Conservation (phyloP, 2,329 filamentous ascomycete species). For the Fonsecaea multimorphosa region DNA sequence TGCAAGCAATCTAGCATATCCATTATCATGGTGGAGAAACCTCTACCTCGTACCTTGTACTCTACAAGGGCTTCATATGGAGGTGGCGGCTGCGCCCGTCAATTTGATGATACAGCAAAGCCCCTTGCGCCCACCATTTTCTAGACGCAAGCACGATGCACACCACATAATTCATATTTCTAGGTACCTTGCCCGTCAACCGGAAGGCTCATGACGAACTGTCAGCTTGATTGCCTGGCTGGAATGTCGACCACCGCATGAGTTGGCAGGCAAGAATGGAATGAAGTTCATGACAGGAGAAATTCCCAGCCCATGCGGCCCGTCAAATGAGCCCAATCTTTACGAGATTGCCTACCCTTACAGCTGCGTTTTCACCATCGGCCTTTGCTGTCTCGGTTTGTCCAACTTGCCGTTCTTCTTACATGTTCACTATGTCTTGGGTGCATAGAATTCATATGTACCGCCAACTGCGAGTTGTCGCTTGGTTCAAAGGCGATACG, state of each 20-base stretch:
- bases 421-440: not conserved
- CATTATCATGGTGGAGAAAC: not conserved
- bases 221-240: constrained; percentile 17
- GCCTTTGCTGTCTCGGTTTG: constrained; percentile 16
- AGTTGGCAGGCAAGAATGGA: constrained; percentile 22
- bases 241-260: constrained; percentile 21
- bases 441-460: not conserved
- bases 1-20: not conserved
- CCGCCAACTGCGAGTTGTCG: not conserved
- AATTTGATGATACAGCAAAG: not conserved
- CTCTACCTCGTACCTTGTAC: no score
- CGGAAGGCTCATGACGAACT: constrained; percentile 1
- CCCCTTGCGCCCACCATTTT: not conserved
- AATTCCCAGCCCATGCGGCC: constrained; percentile 13
- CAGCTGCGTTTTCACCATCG: constrained; percentile 17
- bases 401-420: constrained; percentile 12
- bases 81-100: no score
- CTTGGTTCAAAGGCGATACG: not conserved
- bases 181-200: not conserved
- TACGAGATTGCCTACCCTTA: constrained; percentile 24
- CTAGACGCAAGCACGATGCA: not conserved
- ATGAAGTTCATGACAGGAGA: constrained; percentile 16
- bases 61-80: not conserved
- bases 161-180: not conserved
- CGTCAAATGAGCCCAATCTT: constrained; percentile 26